Evolutionary conservation across 2,329 filamentous ascomycete genomes (phyloP), one percentile per base, ranked within the genome.

Genomic region (Coleophoma crateriformis): DNA sequence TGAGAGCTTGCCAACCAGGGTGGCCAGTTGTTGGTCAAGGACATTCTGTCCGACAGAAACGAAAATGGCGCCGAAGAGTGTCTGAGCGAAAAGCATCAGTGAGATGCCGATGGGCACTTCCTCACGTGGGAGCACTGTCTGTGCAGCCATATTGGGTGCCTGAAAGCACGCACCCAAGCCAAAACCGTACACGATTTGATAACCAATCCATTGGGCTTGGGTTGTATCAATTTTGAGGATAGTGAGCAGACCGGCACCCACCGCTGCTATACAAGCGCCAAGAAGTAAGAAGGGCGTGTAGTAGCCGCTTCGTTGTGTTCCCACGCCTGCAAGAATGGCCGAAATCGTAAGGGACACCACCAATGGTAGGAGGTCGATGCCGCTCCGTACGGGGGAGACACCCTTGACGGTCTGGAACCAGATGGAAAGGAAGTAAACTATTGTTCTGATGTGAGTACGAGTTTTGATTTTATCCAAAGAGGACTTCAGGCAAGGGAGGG

Each of bases 1-100:
- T 4, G 53, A 19, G 7, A 57, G 47, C 12, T 37, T 22, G 33
- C 34, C 22, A 49, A 51, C 59, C 45, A 0, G 74, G 52, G 80
- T 71, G 11, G 79, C 42, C 15, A 54, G 38, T 17, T 40, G n/a
- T 12, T 46, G 19, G 38, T 22, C 48, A 11, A 53, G 45, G 11
- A 78, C 70, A 2, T 73, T 72, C 60, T 81, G 76, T 1, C 75
- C 77, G 17, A 79, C 75, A 2, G 77, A 72, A 4, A 79, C 73
- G 55, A 81, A 81, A 22, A 82, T 64, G 35, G 78, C 75, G 38
- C 76, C 76, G 55, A 80, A 81, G 20, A 81, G 69, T 56, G 76
- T 77, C 63, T 81, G 78, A 14, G 67, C 64, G 55, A 81, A 81
- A 58, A 80, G 75, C 53, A 71, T 73, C 54, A 76, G 71, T 13